A percentile compares a stretch with the other conserved stretches of the same genome.
These are phyloP conservation scores for Sicyos baderoa DNA, from an alignment of 306 rosid species.

Conservation along the genomic window DNA sequence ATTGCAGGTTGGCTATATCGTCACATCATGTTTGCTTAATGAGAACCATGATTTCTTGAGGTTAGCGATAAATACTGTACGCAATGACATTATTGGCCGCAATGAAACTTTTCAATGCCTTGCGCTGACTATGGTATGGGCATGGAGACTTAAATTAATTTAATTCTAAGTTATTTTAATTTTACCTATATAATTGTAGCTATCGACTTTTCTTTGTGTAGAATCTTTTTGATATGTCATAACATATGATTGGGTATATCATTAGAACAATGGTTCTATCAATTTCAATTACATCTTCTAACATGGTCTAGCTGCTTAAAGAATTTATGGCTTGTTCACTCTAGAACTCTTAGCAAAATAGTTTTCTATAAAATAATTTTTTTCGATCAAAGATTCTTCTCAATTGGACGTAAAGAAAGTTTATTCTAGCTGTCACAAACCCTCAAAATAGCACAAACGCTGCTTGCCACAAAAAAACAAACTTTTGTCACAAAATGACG, in stretches of 20 bases:
- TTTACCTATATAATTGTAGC: neutral
- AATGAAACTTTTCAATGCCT: conserved; percentile 97
- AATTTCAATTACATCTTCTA: neutral
- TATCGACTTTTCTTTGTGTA: no score
- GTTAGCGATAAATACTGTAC: conserved; percentile 94
- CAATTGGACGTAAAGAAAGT: conserved; percentile 1
- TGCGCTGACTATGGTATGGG: conserved; percentile 94
- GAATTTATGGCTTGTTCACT: neutral
- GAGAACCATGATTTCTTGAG: conserved; percentile 99
- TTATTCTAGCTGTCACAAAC: neutral
- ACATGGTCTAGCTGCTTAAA: neutral
- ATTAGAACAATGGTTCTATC: neutral
- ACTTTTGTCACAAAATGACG: no score
- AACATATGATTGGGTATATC: neutral
- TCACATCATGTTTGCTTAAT: conserved; percentile 84
- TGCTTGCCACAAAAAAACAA: no score
- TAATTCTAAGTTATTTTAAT: neutral
- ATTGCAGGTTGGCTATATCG: conserved; percentile 98
- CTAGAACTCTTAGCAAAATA: neutral
- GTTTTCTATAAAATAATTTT: neutral
- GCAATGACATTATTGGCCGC: conserved; percentile 96
- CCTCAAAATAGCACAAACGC: no score
- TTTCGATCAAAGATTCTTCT: neutral
- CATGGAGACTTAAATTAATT: conserved; percentile 17
- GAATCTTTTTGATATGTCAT: no score